Evolutionary conservation across 768 basidiomycete species (phyloP), one percentile per base, ranked within the genome.

Genomic region (Pleurotus platypus): DNA sequence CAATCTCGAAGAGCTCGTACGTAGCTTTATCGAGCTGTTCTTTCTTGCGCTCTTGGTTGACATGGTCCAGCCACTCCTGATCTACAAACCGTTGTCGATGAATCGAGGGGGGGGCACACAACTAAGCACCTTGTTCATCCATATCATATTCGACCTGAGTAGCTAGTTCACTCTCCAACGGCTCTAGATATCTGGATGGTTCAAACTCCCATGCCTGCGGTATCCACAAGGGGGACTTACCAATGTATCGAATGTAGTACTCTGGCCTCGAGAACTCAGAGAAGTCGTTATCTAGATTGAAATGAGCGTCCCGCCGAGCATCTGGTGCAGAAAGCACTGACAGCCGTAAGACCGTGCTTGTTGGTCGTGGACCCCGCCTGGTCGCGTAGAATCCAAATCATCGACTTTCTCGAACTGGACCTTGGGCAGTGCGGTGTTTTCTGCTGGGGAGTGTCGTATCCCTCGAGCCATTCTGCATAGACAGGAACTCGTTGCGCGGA

Each of bases 101-200:
- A 26, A 40, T 16, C 45, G 15, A 55, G 39, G 5, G 20, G 38
- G 43, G 26, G 43, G 57, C 38, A 27, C 60, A 57, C 46, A 51
- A 58, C 9, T 16, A 64, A 76, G 16, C 38, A 89, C 94, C 95
- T 84, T 98, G 95, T 67, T 98, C 97, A 67, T 98, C 97, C 94
- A 99, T 98, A 67, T 98, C 97, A 76, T 99, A 99, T 70, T 98
- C 97, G 20, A 99, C 96, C 63, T 96, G 94, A 39, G 84, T 83
- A 5, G 89, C 89, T 15, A 98, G 82, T 62, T 99, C 97, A 47
- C 84, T 85, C 68, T 99, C 96, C 62, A 97, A 76, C 0, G 96
- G 96, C 65, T 97, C 94, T 92, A 24, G 47, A 47, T 35, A 54
- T n/a, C 27, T 13, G 40, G 16, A 57, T 39, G 45, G n/a, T 56